These are phyloP conservation scores for Mycena belliarum DNA, from an alignment of 768 basidiomycete genomes.

Conservation along the genomic window DNA sequence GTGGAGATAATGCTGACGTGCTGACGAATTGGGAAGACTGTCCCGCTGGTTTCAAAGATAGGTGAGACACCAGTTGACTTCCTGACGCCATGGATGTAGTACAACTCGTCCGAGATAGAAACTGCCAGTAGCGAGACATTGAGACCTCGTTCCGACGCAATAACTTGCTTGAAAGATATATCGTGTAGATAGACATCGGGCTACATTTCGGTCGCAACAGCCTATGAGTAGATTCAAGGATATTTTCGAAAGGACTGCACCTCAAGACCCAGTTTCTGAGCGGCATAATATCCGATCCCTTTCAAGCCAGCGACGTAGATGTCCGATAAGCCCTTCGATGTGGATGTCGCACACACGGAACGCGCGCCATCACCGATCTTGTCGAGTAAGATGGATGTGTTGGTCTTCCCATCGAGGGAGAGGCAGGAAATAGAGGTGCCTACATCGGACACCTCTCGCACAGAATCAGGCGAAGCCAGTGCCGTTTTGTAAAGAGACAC, in stretches of 20 bases:
- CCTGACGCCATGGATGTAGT: neutral
- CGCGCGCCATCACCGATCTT: neutral
- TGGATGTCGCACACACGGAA: neutral
- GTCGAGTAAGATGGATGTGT: neutral
- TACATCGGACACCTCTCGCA: neutral
- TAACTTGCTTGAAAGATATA: neutral
- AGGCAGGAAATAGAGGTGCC: neutral
- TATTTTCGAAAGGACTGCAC: neutral
- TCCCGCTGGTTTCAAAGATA: neutral
- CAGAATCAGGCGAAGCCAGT: neutral
- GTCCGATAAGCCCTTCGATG: neutral
- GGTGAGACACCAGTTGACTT: neutral
- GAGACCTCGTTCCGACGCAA: neutral
- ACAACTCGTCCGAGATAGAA: neutral
- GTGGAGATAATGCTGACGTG: neutral
- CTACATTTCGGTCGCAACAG: neutral
- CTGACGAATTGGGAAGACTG: neutral
- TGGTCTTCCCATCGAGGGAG: neutral
- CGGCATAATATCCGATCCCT: neutral
- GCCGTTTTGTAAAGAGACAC: neutral
- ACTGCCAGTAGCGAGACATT: neutral
- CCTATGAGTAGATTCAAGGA: neutral
- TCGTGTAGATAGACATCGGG: neutral
- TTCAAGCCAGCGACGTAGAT: neutral
- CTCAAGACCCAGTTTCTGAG: neutral